Evolutionary conservation across 176 grass and related monocot species (phyloP).

Genomic region (Pontederia crassipes): DNA sequence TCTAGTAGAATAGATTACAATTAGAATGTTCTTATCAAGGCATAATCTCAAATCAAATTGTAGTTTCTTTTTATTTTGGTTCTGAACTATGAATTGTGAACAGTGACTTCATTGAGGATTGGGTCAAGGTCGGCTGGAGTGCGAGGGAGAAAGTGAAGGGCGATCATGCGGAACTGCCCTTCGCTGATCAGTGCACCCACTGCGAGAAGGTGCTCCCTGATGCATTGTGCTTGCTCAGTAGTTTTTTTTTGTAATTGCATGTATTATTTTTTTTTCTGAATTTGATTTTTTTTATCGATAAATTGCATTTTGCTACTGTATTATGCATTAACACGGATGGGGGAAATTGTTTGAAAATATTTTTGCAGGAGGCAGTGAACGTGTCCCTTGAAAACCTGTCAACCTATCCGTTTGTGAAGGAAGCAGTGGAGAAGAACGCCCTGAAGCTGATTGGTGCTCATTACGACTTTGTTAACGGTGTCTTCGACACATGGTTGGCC

Average conservation of each 20-base stretch:
- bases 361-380: slow-evolving; percentile 2
- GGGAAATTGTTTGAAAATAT: background rate
- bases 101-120: slow-evolving; percentile 19
- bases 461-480: background rate
- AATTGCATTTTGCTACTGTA: too few relatives aligned
- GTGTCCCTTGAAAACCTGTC: background rate
- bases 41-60: background rate
- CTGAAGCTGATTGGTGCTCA: background rate
- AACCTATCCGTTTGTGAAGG: slow-evolving; percentile 1
- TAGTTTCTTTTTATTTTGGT: background rate
- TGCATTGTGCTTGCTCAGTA: too few relatives aligned
- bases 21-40: too few relatives aligned
- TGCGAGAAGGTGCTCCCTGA: slow-evolving; percentile 5
- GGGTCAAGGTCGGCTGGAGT: slow-evolving; percentile 7
- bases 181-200: slow-evolving; percentile 4
- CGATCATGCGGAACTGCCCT: background rate
- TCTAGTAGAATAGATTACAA: too few relatives aligned
- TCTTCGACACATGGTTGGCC: background rate
- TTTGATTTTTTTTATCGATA: too few relatives aligned
- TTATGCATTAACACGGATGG: too few relatives aligned
- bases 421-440: background rate
- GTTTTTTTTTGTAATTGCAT: too few relatives aligned
- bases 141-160: slow-evolving; percentile 14
- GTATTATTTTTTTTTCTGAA: too few relatives aligned
- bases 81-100: too few relatives aligned